Evolutionary conservation across 257 asterid genomes (phyloP), one percentile per base, ranked within the genome.

Genomic region (Mitragyna speciosa): DNA sequence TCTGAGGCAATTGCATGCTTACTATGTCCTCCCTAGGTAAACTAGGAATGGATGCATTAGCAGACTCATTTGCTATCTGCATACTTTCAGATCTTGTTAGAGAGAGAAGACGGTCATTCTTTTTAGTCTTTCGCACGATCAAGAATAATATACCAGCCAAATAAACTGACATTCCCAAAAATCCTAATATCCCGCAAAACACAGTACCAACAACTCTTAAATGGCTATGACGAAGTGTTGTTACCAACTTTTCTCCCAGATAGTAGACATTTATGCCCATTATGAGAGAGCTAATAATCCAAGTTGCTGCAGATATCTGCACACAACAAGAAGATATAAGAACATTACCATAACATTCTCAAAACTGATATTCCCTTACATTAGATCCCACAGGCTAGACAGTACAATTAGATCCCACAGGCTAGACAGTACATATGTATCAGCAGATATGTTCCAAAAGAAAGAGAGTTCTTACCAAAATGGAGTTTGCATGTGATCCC

Each of bases 261-360:
- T 95, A 95, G 84, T 88, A 91, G 79, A 92, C 82, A 70, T 95
- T 95, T 77, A 95, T 95, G 83, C 92, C 97, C 88, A 94, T 95
- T 66, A 95, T 94, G 12, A 95, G 82, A 61, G 92, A 86, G 65
- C 98, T 87, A 28, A 95, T 92, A 68, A 93, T 45, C 99, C 99
- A 95, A 78, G 98, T 94, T 16, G 82, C 78, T 30, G 91, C 87
- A 26, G 99, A 86, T 58, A 93, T 82, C 99, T 95, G 92, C 73
- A 65, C 75, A 15, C 26, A 39, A 43, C 9, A 30, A 64, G 26
- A 2, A 45, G 72, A 30, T 59, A 71, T 64, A 49, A 24, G 75
- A 68, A 41, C 39, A 20, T 1, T 58, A 12, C 6, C 7, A 7
- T 9, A 64, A 54, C 7, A 3, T 16, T 54, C n/a, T 54, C 5